These are phyloP conservation scores for Colletotrichum kahawae DNA, from an alignment of 2,329 filamentous ascomycete genomes.

Conservation along the genomic window DNA sequence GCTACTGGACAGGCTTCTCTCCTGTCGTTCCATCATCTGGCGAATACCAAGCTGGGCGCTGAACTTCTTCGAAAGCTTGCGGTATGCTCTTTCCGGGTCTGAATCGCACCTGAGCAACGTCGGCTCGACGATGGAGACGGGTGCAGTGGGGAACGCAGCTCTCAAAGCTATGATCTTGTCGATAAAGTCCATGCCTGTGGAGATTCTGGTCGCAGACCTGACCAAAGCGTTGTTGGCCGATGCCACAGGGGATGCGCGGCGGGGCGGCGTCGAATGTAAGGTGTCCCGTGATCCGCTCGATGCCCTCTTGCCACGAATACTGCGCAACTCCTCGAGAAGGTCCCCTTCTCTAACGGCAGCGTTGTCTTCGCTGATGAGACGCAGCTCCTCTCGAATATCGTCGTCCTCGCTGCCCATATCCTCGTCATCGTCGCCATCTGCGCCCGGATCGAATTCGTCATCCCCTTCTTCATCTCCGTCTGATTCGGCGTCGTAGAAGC, in stretches of 20 bases:
- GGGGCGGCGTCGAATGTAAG: neutral
- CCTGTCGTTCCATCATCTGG: constrained; percentile 33
- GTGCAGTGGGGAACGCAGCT: constrained; percentile 47
- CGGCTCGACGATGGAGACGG: constrained; percentile 38
- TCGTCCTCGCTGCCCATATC: constrained; percentile 22
- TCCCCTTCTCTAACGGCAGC: constrained; percentile 29
- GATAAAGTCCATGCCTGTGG: constrained; percentile 21
- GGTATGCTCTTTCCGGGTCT: constrained; percentile 43
- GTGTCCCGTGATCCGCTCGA: neutral
- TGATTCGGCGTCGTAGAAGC: constrained; percentile 35
- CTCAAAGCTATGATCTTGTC: constrained; percentile 42
- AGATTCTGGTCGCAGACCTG: neutral
- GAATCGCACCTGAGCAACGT: constrained; percentile 37
- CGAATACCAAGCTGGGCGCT: constrained; percentile 32
- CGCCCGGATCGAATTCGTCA: constrained; percentile 23
- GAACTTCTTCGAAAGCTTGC: constrained; percentile 33
- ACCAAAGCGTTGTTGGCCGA: constrained; percentile 6
- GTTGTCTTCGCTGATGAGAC: constrained; percentile 46
- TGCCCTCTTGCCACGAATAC: neutral
- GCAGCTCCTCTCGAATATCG: constrained; percentile 42
- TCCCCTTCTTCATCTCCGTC: constrained; percentile 28
- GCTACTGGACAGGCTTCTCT: neutral
- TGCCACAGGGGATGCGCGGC: neutral
- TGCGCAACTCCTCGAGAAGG: constrained; percentile 16
- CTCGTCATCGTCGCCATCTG: constrained; percentile 21